These are phyloP conservation scores for Macrolepiota dolichaula DNA, from an alignment of 768 basidiomycete species.

Conservation along the genomic window DNA sequence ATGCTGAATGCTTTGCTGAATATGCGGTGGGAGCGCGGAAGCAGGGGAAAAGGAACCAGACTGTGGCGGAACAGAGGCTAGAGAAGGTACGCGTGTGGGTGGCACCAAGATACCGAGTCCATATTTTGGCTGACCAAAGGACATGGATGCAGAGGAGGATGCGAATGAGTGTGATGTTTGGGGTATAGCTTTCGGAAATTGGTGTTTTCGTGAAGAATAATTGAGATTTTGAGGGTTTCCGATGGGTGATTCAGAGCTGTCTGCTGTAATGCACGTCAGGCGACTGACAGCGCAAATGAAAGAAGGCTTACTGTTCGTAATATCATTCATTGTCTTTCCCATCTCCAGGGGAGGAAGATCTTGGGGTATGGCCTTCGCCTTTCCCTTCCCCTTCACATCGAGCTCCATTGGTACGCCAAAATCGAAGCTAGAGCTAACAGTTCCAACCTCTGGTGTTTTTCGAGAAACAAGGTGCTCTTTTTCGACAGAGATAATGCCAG, in stretches of 20 bases:
- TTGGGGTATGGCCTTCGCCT: constrained; percentile 21
- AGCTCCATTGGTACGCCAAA: constrained; percentile 8
- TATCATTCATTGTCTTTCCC: constrained; percentile 35
- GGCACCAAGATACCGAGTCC: background rate
- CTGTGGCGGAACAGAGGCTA: background rate
- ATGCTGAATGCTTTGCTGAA: background rate
- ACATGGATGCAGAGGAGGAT: background rate
- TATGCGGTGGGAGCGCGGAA: background rate
- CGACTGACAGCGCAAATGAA: background rate
- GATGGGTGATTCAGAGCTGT: constrained; percentile 10
- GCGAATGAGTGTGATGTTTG: background rate
- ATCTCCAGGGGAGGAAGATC: constrained; percentile 12
- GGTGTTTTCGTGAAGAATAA: constrained; percentile 14
- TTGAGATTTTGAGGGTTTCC: background rate
- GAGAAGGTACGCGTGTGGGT: background rate
- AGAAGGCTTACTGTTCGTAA: constrained; percentile 39
- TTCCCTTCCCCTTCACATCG: constrained; percentile 27
- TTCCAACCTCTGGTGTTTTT: background rate
- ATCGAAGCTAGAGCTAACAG: background rate
- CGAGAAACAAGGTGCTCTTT: constrained; percentile 29
- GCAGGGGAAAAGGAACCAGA: constrained; percentile 12
- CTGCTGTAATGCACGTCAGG: background rate
- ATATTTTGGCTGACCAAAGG: background rate
- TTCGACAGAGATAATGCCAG: constrained; percentile 42
- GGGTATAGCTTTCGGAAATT: constrained; percentile 4